Percentiles rank a stretch among this genome's conserved stretches.
Conservation (phyloP, 1,284 basidiomycete species). For the Austroboletus rostrupii region DNA sequence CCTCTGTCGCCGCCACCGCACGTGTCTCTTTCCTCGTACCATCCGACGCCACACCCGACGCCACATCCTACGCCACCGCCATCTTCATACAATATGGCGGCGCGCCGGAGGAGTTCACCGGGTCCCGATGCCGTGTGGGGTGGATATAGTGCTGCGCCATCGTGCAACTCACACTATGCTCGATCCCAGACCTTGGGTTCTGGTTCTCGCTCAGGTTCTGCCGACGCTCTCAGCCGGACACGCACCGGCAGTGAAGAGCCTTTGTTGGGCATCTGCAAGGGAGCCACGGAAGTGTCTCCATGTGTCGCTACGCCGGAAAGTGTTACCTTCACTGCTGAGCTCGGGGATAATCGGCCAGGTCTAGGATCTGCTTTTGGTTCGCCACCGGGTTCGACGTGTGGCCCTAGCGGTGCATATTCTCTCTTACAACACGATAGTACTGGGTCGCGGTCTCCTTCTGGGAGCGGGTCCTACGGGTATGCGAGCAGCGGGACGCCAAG, state of each 20-base stretch:
- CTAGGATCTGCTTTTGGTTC: conserved; percentile 32
- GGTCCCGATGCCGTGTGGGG: conserved; percentile 28
- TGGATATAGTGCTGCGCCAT: conserved; percentile 25
- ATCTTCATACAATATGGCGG: conserved; percentile 20
- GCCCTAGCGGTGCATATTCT: conserved; percentile 13
- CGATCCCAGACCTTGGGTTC: conserved; percentile 29
- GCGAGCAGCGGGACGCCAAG: conserved; percentile 25
- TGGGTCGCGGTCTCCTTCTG: conserved; percentile 21
- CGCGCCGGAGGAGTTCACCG: conserved; percentile 24
- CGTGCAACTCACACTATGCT: conserved; percentile 26
- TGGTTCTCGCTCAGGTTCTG: conserved; percentile 23
- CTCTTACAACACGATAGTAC: conserved; percentile 15
- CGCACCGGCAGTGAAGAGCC: conserved; percentile 31
- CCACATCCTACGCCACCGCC: conserved; percentile 25
- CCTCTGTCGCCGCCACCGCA: conserved; percentile 27
- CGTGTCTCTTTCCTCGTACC: background rate
- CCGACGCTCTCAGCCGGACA: conserved; percentile 26
- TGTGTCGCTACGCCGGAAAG: conserved; percentile 9
- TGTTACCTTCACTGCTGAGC: conserved; percentile 3
- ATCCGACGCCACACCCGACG: conserved; percentile 7
- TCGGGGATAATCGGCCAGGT: conserved; percentile 6
- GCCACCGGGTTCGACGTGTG: conserved; percentile 16
- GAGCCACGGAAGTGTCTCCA: conserved; percentile 8
- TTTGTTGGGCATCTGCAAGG: conserved; percentile 21
- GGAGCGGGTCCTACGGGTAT: conserved; percentile 25